phyloP scores from a whole-genome alignment of 495 filamentous ascomycete species.

The Penicillium salamii region DNA sequence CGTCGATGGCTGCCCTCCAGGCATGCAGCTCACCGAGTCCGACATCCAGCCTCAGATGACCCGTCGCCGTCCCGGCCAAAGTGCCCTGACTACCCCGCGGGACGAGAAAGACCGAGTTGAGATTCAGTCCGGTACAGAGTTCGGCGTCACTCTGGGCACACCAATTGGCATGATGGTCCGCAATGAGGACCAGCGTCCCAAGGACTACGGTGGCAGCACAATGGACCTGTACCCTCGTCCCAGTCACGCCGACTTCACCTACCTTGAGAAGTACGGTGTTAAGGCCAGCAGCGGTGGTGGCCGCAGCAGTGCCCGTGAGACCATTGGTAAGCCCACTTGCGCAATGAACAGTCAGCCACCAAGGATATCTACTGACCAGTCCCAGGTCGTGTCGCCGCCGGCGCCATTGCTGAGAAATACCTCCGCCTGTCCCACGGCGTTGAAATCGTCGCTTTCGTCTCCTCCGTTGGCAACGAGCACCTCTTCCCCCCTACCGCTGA shows the following conservation, averaged over 20 bases:
- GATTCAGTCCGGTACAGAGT: constrained; percentile 94
- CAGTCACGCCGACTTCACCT: constrained; percentile 95
- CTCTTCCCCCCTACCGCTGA: constrained; percentile 78
- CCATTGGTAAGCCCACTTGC: constrained; percentile 60
- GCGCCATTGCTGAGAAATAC: constrained; percentile 93
- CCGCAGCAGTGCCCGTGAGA: constrained; percentile 89
- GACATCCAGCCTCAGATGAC: constrained; percentile 97
- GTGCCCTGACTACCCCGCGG: constrained; percentile 83
- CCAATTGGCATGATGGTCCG: constrained; percentile 85
- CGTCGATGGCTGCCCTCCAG: constrained; percentile 84
- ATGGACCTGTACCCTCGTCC: constrained; percentile 92
- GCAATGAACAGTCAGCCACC: background rate
- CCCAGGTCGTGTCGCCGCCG: constrained; percentile 81
- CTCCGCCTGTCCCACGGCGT: constrained; percentile 74
- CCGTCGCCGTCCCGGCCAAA: constrained; percentile 86
- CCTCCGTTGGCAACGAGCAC: constrained; percentile 78
- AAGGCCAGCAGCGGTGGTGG: constrained; percentile 93
- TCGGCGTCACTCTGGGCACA: constrained; percentile 86
- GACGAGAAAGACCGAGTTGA: constrained; percentile 89
- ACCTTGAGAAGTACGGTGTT: constrained; percentile 94
- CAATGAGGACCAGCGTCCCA: constrained; percentile 91
- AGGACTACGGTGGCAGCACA: constrained; percentile 88
- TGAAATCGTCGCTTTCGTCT: constrained; percentile 89
- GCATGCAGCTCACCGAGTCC: constrained; percentile 80
- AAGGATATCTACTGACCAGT: constrained; percentile 1